Conservation (phyloP, 495 filamentous ascomycete species). For the Annulohypoxylon bovei region DNA sequence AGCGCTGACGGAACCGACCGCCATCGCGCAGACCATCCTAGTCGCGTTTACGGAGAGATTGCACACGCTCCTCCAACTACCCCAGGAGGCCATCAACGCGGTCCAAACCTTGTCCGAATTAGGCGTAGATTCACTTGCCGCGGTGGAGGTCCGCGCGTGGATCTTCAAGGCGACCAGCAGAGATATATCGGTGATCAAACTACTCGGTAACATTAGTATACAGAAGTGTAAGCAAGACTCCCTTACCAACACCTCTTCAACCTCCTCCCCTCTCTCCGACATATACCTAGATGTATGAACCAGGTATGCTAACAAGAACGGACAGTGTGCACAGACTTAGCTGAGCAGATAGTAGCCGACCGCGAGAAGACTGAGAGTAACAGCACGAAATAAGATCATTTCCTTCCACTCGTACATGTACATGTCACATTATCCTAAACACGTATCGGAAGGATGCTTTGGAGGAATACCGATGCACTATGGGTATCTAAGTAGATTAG, state of each 20-base stretch:
- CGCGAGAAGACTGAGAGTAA: not conserved
- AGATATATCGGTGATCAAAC: constrained; percentile 58
- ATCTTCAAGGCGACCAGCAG: constrained; percentile 54
- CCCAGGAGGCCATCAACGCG: constrained; percentile 36
- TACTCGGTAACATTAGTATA: constrained; percentile 50
- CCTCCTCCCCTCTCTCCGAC: not conserved
- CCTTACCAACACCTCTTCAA: not conserved
- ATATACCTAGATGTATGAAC: not conserved
- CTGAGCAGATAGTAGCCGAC: constrained; percentile 32
- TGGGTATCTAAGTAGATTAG: not conserved
- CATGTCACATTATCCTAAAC: not conserved
- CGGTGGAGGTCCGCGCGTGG: constrained; percentile 73
- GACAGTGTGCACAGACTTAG: constrained; percentile 37
- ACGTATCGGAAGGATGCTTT: not conserved
- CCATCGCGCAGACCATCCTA: constrained; percentile 38
- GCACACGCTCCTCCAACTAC: constrained; percentile 46
- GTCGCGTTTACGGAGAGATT: constrained; percentile 43
- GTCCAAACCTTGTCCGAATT: constrained; percentile 50
- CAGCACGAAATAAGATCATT: not conserved
- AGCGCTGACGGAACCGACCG: constrained; percentile 12
- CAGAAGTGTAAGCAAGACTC: constrained; percentile 32
- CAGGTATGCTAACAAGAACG: constrained; percentile 11
- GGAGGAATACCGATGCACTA: not conserved
- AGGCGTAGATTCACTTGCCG: constrained; percentile 72
- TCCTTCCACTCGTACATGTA: not conserved